Base-by-base conservation (phyloP, 1,284 basidiomycete genomes). In the Phellinidium pouzarii region DNA sequence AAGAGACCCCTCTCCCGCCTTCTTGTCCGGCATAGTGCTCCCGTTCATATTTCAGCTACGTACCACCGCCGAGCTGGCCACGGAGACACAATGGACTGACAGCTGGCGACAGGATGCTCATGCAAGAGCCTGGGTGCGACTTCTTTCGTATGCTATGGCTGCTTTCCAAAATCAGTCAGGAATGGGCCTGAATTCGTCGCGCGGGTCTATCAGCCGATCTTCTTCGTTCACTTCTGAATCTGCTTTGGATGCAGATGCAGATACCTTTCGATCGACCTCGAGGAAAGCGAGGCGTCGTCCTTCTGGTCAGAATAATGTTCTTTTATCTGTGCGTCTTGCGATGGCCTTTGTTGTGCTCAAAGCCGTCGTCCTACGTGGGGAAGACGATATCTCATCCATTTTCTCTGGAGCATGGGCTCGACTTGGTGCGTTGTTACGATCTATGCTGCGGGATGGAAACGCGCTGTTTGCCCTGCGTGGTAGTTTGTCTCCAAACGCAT, bases 331-430 rank as follows among this genome's bases (percentile, higher is more conserved):
- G 14, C 54, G 54, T 5, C 34, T 48, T 14, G 46, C 50, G 7
- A 36, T 52, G 31, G 44, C 49, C 8, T 49, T 56, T 41, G 40
- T 56, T 27, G 37, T 46, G 26, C 38, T 91, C 60, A 91, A 91
- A 64, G 67, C 82, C 36, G 76, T 89, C 55, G 59, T 83, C 12
- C 67, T 88, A 44, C 79, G 84, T 7, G 86, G 80, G 1, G 76
- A 76, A 50, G 66, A 71, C 17, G 83, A 85, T 50, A 66, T 87
- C n/a, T 78, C 78, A 1, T 62, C 65, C 0, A 65, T 68, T 25
- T 61, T 79, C 9, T 76, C 80, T 17, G 77, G 75, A 19, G 68
- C 84, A n/a, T 88, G 84, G 84, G 66, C 67, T 25, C 72, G 78
- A n/a, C 58, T 86, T 8, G 76, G 76, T 1, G 58, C 64, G 0